Evolutionary conservation across 2,329 filamentous ascomycete genomes (phyloP).

Genomic region (Colletotrichum simmondsii): DNA sequence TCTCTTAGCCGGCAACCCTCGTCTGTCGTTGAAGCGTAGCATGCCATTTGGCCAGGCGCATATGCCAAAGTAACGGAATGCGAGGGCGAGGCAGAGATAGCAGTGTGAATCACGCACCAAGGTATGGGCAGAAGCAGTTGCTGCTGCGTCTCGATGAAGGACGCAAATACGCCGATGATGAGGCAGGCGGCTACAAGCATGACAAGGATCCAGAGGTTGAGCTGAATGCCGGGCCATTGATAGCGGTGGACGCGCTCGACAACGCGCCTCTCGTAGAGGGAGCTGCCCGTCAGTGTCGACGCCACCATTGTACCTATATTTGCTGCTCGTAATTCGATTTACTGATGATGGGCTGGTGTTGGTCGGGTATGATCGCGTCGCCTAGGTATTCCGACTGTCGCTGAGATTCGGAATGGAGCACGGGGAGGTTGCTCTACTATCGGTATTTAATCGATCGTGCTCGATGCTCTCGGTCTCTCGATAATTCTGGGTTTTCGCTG

Average conservation of each 20-base stretch:
- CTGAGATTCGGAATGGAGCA: background rate
- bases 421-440: background rate
- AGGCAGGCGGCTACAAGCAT: conserved; percentile 70
- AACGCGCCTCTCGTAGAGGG: conserved; percentile 56
- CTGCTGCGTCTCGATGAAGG: conserved; percentile 68
- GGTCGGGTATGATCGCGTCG: background rate
- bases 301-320: conserved; percentile 39
- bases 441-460: background rate
- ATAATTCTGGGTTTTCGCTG: too few species aligned
- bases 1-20: background rate
- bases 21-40: background rate
- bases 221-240: conserved; percentile 75
- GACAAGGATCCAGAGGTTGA: conserved; percentile 75
- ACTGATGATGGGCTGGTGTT: background rate
- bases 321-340: background rate
- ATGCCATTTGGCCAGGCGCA: background rate
- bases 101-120: conserved; percentile 58
- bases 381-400: background rate
- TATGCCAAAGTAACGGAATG: background rate
- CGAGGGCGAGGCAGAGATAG: background rate
- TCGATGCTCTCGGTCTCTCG: background rate
- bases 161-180: conserved; percentile 70
- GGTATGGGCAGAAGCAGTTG: conserved; percentile 65
- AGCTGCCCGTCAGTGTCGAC: conserved; percentile 52
- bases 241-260: conserved; percentile 65